Percentiles rank a stretch among this genome's conserved stretches.
phyloP scores from a whole-genome alignment of 495 filamentous ascomycete genomes.

The Symbiotaphrina buchneri region DNA sequence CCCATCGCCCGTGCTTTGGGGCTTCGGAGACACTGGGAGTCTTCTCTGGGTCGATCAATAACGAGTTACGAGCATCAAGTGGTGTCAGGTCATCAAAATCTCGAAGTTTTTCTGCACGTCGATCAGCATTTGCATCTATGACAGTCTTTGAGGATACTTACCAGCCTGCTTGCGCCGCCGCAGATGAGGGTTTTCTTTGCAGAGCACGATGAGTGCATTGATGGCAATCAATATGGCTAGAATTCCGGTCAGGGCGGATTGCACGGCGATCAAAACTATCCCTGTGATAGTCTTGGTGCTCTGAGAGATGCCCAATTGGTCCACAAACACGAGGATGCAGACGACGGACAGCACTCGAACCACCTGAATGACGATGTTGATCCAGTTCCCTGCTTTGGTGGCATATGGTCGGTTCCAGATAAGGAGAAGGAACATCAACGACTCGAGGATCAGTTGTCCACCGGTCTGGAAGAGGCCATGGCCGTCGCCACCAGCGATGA shows the following conservation, averaged over 20 bases:
- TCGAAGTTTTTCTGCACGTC: constrained; percentile 46
- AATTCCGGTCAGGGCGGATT: constrained; percentile 60
- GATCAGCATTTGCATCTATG: not conserved
- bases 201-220: constrained; percentile 66
- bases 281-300: constrained; percentile 92
- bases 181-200: constrained; percentile 74
- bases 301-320: constrained; percentile 73
- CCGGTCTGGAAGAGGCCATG: constrained; percentile 63
- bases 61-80: constrained; percentile 72
- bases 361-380: constrained; percentile 84
- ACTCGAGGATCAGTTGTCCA: constrained; percentile 63
- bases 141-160: constrained; percentile 19
- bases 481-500: constrained; percentile 72
- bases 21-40: not conserved
- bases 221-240: constrained; percentile 78
- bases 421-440: constrained; percentile 42
- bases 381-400: constrained; percentile 62
- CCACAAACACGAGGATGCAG: constrained; percentile 84
- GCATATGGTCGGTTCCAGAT: constrained; percentile 75
- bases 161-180: constrained; percentile 67
- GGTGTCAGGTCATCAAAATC: constrained; percentile 78
- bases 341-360: constrained; percentile 83
- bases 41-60: constrained; percentile 34
- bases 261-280: constrained; percentile 71
- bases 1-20: not conserved